phyloP scores from a whole-genome alignment of 106 monocot genomes.

The Vanilla planifolia region DNA sequence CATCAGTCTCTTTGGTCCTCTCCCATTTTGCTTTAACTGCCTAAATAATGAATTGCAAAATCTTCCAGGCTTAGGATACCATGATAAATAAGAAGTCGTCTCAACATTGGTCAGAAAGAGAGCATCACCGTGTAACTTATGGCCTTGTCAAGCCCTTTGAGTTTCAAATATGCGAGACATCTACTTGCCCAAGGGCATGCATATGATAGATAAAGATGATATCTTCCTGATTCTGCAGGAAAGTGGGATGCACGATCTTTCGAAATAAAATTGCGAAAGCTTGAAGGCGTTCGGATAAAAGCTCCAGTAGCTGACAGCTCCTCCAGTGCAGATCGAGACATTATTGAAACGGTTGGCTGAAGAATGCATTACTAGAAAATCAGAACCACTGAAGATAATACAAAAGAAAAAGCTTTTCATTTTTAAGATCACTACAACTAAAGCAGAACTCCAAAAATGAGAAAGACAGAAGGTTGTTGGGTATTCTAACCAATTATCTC shows the following conservation, averaged over 20 bases:
- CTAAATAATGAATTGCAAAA: slow-evolving; percentile 18
- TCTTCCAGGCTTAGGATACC: not conserved
- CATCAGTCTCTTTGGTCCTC: slow-evolving; percentile 85
- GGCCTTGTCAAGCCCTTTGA: slow-evolving; percentile 79
- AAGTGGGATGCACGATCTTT: slow-evolving; percentile 54
- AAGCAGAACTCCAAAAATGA: not conserved
- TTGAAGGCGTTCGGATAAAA: slow-evolving; percentile 63
- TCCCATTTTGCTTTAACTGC: slow-evolving; percentile 77
- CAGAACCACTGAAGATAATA: not conserved
- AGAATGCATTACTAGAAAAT: not conserved
- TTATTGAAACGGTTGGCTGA: slow-evolving; percentile 14
- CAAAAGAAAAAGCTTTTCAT: not conserved
- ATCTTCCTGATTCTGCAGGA: slow-evolving; percentile 82
- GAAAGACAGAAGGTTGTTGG: no score
- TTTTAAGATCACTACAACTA: not conserved
- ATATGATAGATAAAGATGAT: slow-evolving; percentile 92
- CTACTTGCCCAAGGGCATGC: slow-evolving; percentile 97
- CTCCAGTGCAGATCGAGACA: slow-evolving; percentile 67
- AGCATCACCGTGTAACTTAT: slow-evolving; percentile 56
- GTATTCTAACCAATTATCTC: no score
- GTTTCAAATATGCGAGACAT: slow-evolving; percentile 75
- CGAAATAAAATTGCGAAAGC: slow-evolving; percentile 73
- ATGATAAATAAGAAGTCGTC: no score
- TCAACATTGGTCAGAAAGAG: not conserved
- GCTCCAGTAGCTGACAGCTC: slow-evolving; percentile 67